These are phyloP conservation scores for Crithidia mellificae DNA, from an alignment of 208 protist species.

Conservation along the genomic window DNA sequence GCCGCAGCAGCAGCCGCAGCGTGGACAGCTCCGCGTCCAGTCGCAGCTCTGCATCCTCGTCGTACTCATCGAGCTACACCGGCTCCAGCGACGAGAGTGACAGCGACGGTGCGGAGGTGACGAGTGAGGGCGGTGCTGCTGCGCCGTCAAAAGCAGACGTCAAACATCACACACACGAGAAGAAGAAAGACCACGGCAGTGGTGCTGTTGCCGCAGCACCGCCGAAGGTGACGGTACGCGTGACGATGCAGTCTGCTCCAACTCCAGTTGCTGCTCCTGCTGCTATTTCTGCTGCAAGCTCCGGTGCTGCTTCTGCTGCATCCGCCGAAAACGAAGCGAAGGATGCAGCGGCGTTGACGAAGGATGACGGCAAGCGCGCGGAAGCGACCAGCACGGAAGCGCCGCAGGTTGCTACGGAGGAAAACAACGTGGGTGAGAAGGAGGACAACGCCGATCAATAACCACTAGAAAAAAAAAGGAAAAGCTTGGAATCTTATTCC, in stretches of 20 bases:
- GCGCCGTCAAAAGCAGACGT: not conserved
- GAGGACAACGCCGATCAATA: not conserved
- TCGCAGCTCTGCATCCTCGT: constrained; percentile 9
- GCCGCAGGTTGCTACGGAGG: not conserved
- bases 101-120: not conserved
- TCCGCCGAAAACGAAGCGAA: not conserved
- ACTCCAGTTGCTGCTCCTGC: not conserved
- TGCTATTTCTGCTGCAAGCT: not conserved
- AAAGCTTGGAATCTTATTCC: no score
- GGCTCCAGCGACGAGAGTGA: constrained; percentile 3
- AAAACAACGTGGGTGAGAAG: not conserved
- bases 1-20: constrained; percentile 7
- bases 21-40: not conserved
- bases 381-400: not conserved
- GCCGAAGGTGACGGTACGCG: constrained; percentile 11
- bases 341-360: not conserved
- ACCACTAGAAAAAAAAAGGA: not conserved
- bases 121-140: not conserved
- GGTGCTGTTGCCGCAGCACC: not conserved
- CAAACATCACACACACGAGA: not conserved
- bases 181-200: not conserved
- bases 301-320: not conserved
- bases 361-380: not conserved
- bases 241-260: constrained; percentile 8
- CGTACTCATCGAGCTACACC: constrained; percentile 11